Evolutionary conservation across 2,329 filamentous ascomycete species (phyloP), one percentile per base, ranked within the genome.

Genomic region (Fusarium robinianum): DNA sequence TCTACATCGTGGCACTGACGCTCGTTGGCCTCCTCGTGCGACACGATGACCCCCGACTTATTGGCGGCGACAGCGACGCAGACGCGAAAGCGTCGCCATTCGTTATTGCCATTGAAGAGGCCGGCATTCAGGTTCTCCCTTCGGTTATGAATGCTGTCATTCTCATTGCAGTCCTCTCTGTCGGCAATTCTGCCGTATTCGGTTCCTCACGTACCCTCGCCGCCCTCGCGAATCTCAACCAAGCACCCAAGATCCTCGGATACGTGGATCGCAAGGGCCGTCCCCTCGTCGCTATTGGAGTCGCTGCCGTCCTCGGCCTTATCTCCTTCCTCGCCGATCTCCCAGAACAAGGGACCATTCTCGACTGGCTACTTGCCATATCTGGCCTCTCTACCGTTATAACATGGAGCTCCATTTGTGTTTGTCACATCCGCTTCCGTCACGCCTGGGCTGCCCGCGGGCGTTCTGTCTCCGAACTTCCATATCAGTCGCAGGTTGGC

Each of bases 71-170:
- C 26, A 72, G 66, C 41, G 73, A 74, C n/a, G 79, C 79, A 34
- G 81, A 90, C 64, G 81, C 85, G 29, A 81, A 83, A 17, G 87
- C 90, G 2, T 95, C 90, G 3, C 92, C 92, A 2, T 96, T 96
- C 66, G 91, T 96, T 59, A 95, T 96, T 60, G 89, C 91, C 51
- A 95, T 96, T 58, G 76, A 87, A 55, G 86, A 90, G 51, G 90
- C 90, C 2, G 86, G 88, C 7, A 95, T 96, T 59, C 72, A 80
- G 27, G 84, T 86, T 3, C 79, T 96, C 3, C 89, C 90, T 2
- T 91, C 87, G 0, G 79, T 96, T 40, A 95, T 96, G 87, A 96
- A 97, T 68, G 84, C 83, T n/a, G 90, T 96, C 49, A 96, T 96
- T 65, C 83, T 96, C 63, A 83, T 95, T 51, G 87, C 91, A 14